Conservation (phyloP, 2,329 filamentous ascomycete genomes). For the Salinomyces thailandicus region DNA sequence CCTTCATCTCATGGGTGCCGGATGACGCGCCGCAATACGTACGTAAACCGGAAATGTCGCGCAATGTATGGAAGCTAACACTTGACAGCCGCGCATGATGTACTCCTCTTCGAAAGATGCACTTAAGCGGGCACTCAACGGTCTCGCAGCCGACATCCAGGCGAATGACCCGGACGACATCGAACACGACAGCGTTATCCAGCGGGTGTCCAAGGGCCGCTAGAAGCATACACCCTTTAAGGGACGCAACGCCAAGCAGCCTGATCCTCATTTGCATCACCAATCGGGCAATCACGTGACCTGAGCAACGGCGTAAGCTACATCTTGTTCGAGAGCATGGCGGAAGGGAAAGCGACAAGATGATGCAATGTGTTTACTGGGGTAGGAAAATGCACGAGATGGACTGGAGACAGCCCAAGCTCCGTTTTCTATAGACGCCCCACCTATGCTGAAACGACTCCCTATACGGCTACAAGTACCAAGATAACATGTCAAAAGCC, state of each 20-base stretch:
- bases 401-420: neutral
- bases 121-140: slow-evolving; percentile 67
- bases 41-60: too few relatives aligned
- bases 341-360: neutral
- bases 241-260: neutral
- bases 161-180: slow-evolving; percentile 78
- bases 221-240: slow-evolving; percentile 22
- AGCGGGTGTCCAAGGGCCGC: slow-evolving; percentile 41
- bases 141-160: slow-evolving; percentile 66
- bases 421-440: slow-evolving; percentile 1
- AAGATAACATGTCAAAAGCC: too few relatives aligned
- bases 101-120: slow-evolving; percentile 84
- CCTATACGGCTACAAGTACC: neutral
- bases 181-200: slow-evolving; percentile 61
- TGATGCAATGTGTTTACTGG: too few relatives aligned
- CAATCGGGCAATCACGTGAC: neutral
- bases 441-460: neutral
- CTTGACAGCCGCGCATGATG: slow-evolving; percentile 67
- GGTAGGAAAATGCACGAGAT: too few relatives aligned
- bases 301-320: neutral
- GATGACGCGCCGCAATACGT: slow-evolving; percentile 74
- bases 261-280: neutral
- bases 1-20: slow-evolving; percentile 69
- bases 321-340: neutral
- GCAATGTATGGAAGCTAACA: neutral